Conservation (phyloP, 768 basidiomycete genomes). For the Rhizopogon rudus region DNA sequence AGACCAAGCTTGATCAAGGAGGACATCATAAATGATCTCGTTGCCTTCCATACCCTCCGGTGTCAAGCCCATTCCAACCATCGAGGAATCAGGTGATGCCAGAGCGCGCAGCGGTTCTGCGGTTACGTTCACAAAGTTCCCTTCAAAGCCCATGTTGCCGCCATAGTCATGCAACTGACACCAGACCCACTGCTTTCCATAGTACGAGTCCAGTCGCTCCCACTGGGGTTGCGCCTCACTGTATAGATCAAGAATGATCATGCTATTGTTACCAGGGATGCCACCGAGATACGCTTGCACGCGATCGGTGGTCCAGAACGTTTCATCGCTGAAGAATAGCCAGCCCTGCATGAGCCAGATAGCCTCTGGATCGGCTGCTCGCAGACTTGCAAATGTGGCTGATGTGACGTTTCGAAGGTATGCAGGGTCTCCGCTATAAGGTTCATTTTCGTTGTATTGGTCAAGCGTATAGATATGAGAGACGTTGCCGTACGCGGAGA, state of each 20-base stretch:
- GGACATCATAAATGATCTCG: constrained; percentile 36
- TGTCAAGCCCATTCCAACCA: constrained; percentile 35
- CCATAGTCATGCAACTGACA: constrained; percentile 37
- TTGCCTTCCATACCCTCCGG: constrained; percentile 39
- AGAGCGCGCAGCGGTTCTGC: constrained; percentile 28
- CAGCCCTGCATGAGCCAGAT: constrained; percentile 40
- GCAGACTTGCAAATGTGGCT: constrained; percentile 31
- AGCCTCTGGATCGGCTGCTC: constrained; percentile 34
- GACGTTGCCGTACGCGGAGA: constrained; percentile 30
- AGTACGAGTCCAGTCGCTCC: constrained; percentile 34
- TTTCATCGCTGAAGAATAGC: constrained; percentile 31
- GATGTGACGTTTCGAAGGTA: constrained; percentile 31
- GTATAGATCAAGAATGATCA: constrained; percentile 39
- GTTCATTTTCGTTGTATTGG: constrained; percentile 39
- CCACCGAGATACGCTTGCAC: constrained; percentile 36
- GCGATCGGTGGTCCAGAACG: constrained; percentile 36
- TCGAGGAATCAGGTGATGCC: constrained; percentile 22
- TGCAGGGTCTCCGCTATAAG: constrained; percentile 25
- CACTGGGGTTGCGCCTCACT: constrained; percentile 37
- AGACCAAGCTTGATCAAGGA: constrained; percentile 39
- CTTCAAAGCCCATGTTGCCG: constrained; percentile 33
- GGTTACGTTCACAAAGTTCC: constrained; percentile 32
- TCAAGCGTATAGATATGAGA: constrained; percentile 41
- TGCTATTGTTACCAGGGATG: constrained; percentile 29
- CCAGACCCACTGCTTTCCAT: constrained; percentile 38